These are phyloP conservation scores for Penicillium sclerotiorum DNA, from an alignment of 2,329 filamentous ascomycete genomes.

Conservation along the genomic window DNA sequence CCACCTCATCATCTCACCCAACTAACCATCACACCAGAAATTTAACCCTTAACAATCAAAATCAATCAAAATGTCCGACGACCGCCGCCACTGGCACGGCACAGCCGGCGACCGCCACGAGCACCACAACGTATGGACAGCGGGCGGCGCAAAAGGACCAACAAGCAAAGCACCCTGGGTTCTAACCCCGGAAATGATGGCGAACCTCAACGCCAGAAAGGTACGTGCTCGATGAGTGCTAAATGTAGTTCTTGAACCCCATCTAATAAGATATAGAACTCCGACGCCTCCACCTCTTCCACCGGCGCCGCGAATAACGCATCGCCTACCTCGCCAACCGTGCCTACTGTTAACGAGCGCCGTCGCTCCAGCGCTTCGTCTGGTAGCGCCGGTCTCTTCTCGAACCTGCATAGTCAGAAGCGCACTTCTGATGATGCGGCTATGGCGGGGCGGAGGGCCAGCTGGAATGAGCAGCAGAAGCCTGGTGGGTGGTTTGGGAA, in stretches of 20 bases:
- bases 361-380: conserved; percentile 31
- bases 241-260: background rate
- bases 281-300: conserved; percentile 33
- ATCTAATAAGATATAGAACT: conserved; percentile 16
- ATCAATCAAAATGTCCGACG: conserved; percentile 25
- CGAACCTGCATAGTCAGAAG: conserved; percentile 48
- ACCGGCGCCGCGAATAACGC: background rate
- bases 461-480: conserved; percentile 49
- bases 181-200: conserved; percentile 19
- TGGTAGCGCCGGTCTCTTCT: conserved; percentile 23
- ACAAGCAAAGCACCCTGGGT: conserved; percentile 25
- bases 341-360: conserved; percentile 25
- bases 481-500: conserved; percentile 40
- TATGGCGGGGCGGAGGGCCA: conserved; percentile 40
- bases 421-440: conserved; percentile 42
- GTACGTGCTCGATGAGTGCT: background rate
- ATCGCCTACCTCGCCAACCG: conserved; percentile 1
- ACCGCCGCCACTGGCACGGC: conserved; percentile 41
- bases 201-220: conserved; percentile 1
- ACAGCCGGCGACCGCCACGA: conserved; percentile 36
- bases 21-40: conserved; percentile 4
- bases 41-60: conserved; percentile 5
- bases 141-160: conserved; percentile 33
- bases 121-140: conserved; percentile 40
- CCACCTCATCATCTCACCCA: background rate